A percentile compares a stretch with the other conserved stretches of the same genome.
Evolutionary conservation across 345 rosid species (phyloP).

Genomic region (Eucalyptus marginata): DNA sequence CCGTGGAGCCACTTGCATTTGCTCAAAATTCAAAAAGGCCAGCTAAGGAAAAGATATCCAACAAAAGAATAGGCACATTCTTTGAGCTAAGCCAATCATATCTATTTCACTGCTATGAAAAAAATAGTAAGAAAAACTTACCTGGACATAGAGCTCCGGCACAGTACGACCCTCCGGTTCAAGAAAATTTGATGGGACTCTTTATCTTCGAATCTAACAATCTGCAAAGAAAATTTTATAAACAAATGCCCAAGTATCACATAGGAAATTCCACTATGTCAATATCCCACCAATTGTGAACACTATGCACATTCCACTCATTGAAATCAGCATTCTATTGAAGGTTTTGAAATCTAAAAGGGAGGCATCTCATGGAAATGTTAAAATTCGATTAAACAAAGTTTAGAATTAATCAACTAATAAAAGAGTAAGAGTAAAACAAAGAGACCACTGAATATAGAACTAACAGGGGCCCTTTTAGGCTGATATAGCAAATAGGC

Average conservation of each 20-base stretch:
- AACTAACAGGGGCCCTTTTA: background rate
- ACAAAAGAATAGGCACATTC: background rate
- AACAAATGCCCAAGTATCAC: background rate
- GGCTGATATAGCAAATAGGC: background rate
- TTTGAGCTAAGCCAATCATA: background rate
- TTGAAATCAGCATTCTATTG: background rate
- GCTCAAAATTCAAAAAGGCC: background rate
- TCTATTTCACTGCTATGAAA: background rate
- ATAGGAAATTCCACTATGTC: background rate
- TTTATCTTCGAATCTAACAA: conserved; percentile 90
- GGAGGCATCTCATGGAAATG: background rate
- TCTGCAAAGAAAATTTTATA: conserved; percentile 6
- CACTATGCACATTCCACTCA: background rate
- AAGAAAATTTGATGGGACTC: conserved; percentile 97
- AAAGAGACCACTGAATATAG: background rate
- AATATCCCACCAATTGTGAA: background rate
- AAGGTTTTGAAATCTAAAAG: background rate
- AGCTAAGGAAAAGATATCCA: background rate
- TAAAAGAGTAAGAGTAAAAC: background rate
- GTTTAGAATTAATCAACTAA: background rate
- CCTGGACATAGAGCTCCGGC: conserved; percentile 98
- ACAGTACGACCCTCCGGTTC: conserved; percentile 96
- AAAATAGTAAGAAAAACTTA: background rate
- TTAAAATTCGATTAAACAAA: background rate
- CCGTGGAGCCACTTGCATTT: background rate